phyloP scores from a whole-genome alignment of 257 asterid genomes.

The Oldenlandia corymbosa region DNA sequence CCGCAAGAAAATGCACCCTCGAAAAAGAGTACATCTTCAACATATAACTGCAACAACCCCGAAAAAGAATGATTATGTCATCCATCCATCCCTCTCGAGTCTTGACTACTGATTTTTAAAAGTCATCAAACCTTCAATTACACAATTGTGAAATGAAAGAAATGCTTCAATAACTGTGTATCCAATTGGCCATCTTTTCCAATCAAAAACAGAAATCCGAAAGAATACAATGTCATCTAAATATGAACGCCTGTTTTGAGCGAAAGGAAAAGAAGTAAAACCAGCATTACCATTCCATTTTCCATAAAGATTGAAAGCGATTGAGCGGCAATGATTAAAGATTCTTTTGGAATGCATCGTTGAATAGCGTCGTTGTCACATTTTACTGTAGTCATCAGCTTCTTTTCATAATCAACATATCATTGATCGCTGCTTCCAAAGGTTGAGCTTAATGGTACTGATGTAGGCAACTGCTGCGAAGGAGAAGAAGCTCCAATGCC shows the following conservation, averaged over 20 bases:
- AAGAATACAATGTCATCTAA: background rate
- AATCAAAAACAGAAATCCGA: background rate
- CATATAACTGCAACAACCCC: too few relatives aligned
- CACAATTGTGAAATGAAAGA: too few relatives aligned
- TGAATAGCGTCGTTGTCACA: background rate
- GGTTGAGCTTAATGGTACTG: slow-evolving; percentile 49
- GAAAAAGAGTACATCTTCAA: too few relatives aligned
- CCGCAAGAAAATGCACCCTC: too few relatives aligned
- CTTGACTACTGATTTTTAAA: too few relatives aligned
- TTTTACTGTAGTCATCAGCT: background rate
- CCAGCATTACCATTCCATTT: slow-evolving; percentile 4
- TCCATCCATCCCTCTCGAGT: too few relatives aligned
- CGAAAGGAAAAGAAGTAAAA: too few relatives aligned
- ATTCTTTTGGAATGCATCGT: background rate
- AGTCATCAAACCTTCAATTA: too few relatives aligned
- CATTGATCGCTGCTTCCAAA: slow-evolving; percentile 67
- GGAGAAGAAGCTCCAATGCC: slow-evolving; percentile 49
- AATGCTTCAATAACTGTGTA: too few relatives aligned
- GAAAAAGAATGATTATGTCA: too few relatives aligned
- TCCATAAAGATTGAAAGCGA: background rate
- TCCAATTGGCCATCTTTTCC: too few relatives aligned
- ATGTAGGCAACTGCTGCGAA: slow-evolving; percentile 72
- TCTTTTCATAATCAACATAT: slow-evolving; percentile 18
- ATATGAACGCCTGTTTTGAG: background rate
- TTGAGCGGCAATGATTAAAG: background rate